A percentile compares a stretch with the other conserved stretches of the same genome.
Evolutionary conservation across 176 grass and related monocot genomes (phyloP).

Genomic region (Avena atlantica): DNA sequence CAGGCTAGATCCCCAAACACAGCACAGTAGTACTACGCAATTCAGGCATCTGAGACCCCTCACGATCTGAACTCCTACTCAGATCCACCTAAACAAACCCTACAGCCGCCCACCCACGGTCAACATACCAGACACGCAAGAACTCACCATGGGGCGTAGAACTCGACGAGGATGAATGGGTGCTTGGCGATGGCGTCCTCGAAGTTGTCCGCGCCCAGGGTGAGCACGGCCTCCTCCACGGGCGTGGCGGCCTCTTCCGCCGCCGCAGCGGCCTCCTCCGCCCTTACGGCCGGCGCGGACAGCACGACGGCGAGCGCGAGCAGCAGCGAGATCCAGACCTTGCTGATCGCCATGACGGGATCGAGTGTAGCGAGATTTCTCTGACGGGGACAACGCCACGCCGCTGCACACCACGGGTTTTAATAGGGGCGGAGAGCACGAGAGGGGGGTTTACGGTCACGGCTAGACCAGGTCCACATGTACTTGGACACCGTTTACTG

Average conservation of each 20-base stretch:
- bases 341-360: slow-evolving; percentile 62
- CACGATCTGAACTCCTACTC: background rate
- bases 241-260: background rate
- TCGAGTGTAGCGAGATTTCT: slow-evolving; percentile 4
- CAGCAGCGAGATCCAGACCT: slow-evolving; percentile 63
- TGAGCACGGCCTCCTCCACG: slow-evolving; percentile 71
- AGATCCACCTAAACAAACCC: slow-evolving; percentile 3
- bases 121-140: background rate
- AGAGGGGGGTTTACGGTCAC: background rate
- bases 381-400: background rate
- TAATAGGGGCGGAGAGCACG: slow-evolving; percentile 19
- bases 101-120: background rate
- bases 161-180: slow-evolving; percentile 92
- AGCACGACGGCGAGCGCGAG: slow-evolving; percentile 54
- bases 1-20: background rate
- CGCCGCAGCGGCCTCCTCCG: slow-evolving; percentile 21
- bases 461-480: background rate
- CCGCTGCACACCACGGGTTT: slow-evolving; percentile 5
- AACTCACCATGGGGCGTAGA: slow-evolving; percentile 95
- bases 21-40: too few relatives aligned
- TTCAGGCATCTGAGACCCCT: slow-evolving; percentile 30
- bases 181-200: slow-evolving; percentile 75
- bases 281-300: slow-evolving; percentile 26
- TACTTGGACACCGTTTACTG: accelerated
- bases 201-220: slow-evolving; percentile 76